A percentile compares a stretch with the other conserved stretches of the same genome.
Conservation (phyloP, 805 yeast species). For the Komagataella ulmi region DNA sequence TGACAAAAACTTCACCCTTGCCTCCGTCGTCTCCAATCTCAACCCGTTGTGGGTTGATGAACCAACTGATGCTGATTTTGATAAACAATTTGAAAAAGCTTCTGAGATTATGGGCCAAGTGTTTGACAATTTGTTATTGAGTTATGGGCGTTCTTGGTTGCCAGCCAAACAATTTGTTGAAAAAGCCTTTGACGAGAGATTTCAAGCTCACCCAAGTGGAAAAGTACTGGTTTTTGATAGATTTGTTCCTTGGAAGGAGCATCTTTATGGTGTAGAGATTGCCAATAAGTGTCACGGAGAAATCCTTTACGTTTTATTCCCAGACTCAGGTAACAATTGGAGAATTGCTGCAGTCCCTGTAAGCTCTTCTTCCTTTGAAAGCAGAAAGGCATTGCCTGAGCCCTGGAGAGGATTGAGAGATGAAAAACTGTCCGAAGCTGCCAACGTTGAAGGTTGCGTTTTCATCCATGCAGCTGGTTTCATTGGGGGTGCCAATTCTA, state of each 20-base stretch:
- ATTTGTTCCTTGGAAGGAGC: constrained; percentile 94
- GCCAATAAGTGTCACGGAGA: constrained; percentile 39
- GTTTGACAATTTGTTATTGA: constrained; percentile 51
- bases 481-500: constrained; percentile 84
- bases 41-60: constrained; percentile 81
- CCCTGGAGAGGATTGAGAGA: constrained; percentile 95
- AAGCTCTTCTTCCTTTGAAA: constrained; percentile 64
- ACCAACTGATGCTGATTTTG: constrained; percentile 51
- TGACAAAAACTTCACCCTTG: constrained; percentile 63
- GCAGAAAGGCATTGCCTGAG: constrained; percentile 81
- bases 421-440: constrained; percentile 53
- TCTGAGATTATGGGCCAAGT: constrained; percentile 74
- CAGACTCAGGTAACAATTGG: constrained; percentile 63
- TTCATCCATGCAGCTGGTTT: constrained; percentile 96
- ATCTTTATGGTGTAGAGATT: constrained; percentile 61
- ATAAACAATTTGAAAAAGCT: constrained; percentile 55
- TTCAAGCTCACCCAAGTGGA: constrained; percentile 52
- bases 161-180: constrained; percentile 77
- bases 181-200: constrained; percentile 52
- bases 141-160: constrained; percentile 77
- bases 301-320: constrained; percentile 66
- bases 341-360: constrained; percentile 88
- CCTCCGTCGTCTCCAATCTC: constrained; percentile 62
- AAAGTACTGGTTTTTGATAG: constrained; percentile 59
- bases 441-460: constrained; percentile 80